Base-by-base conservation (phyloP, 306 rosid genomes). In the Benincasa hispida region DNA sequence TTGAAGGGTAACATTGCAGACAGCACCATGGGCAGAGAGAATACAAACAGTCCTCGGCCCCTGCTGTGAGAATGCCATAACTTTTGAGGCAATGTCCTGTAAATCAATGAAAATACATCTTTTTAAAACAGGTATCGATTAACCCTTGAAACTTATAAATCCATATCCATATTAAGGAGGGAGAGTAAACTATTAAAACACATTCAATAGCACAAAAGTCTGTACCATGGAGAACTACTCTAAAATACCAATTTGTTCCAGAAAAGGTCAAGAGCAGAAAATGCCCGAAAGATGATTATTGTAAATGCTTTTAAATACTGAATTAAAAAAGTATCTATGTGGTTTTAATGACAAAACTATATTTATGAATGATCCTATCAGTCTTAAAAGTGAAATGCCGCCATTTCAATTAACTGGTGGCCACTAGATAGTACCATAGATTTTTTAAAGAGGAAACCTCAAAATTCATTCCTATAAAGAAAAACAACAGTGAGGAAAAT, bases 61-160 rank as follows among this genome's bases (percentile, higher is more conserved):
- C 80, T 86, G 97, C 82, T 88, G 99, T 55, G 99, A 81, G 82
- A 92, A 84, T 22, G 89, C 79, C 81, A 89, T 65, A 75, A 95
- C 66, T 84, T 92, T 95, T 5, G 93, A 89, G 1, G 82, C 98
- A 76, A 95, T 87, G 81, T 95, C 99, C 99, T 95, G 91, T 78
- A 72, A 80, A 66, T 3, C 37, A 57, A 72, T 72, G 6, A 72
- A 30, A 72, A 50, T 5, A 6, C 76, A 72, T 28, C 57, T 19
- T 42, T 28, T 42, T 35, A 0, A 12, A 48, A 51, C 60, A 27
- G 30, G 59, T 3, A 48, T 19, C 45, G 2, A 28, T 30, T 15
- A 48, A 70, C 17, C 17, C 10, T 70, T 48, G 19, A 70, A 15
- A 68, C 19, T 42, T 22, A 42, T 68, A 41, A 24, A 24, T 25